These are phyloP conservation scores for Rhodotorula sp. DNA, from an alignment of 1,284 basidiomycete species.

Conservation along the genomic window DNA sequence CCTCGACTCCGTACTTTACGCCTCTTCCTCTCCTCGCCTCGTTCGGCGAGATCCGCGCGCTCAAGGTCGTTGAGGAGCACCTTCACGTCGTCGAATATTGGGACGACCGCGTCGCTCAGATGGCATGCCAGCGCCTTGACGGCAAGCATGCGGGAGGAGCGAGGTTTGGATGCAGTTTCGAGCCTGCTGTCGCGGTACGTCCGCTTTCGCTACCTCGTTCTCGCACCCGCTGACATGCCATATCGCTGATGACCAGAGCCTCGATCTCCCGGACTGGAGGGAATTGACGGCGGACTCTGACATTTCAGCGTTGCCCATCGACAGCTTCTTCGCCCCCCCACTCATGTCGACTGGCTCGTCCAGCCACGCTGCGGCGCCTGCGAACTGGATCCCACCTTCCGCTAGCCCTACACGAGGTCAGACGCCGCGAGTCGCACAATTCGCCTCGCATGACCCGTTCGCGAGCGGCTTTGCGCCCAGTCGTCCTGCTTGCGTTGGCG, in stretches of 20 bases:
- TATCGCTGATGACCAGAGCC: background rate
- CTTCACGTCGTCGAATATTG: constrained; percentile 29
- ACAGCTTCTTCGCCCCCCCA: background rate
- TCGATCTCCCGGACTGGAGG: background rate
- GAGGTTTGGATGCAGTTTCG: constrained; percentile 26
- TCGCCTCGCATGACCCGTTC: too few species aligned
- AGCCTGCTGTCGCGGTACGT: constrained; percentile 22
- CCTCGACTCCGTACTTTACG: constrained; percentile 4
- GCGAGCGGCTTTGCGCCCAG: too few species aligned
- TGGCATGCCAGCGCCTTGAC: constrained; percentile 9
- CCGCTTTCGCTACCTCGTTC: background rate
- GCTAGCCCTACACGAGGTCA: background rate
- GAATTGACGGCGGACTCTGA: background rate
- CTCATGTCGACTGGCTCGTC: too few species aligned
- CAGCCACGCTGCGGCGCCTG: background rate
- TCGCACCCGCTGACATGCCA: background rate
- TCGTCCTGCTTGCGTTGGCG: too few species aligned
- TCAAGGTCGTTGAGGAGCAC: constrained; percentile 19
- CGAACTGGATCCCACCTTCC: background rate
- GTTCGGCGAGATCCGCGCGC: constrained; percentile 22
- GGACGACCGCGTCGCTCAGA: constrained; percentile 26
- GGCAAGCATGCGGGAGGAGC: background rate
- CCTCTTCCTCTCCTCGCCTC: constrained; percentile 18
- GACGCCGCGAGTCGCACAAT: background rate
- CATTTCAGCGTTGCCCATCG: background rate